Conservation (phyloP, 352 stramenopile species). For the Phytophthora ohioensis region DNA sequence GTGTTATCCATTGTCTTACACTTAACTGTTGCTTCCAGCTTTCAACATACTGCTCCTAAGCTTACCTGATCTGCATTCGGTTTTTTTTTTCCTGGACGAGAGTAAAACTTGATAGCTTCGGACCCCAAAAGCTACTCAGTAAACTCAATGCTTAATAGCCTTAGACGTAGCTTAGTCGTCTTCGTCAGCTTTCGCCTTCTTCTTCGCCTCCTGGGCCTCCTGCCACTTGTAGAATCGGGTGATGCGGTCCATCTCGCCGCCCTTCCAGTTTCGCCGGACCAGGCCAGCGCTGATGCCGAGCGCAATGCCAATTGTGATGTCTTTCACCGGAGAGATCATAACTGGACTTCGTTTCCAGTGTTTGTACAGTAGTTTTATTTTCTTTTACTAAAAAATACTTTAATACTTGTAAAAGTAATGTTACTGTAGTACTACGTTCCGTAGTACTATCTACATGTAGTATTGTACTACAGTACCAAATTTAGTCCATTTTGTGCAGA, state of each 20-base stretch:
- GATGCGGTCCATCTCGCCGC: conserved; percentile 72
- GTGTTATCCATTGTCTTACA: too few relatives aligned
- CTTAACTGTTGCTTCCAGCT: too few relatives aligned
- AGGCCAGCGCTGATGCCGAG: conserved; percentile 51
- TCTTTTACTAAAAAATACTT: too few relatives aligned
- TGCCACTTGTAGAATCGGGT: conserved; percentile 81
- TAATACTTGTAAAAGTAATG: too few relatives aligned
- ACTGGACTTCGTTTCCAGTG: neutral
- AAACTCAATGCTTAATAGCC: too few relatives aligned
- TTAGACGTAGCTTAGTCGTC: neutral
- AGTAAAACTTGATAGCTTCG: too few relatives aligned
- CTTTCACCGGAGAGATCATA: conserved; percentile 78
- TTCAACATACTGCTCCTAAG: too few relatives aligned
- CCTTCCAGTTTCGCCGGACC: conserved; percentile 68
- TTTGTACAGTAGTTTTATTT: neutral
- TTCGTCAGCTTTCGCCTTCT: conserved; percentile 6
- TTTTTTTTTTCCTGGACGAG: too few relatives aligned
- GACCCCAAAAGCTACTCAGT: neutral
- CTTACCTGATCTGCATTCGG: too few relatives aligned
- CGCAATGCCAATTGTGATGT: conserved; percentile 69
- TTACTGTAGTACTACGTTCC: too few relatives aligned
- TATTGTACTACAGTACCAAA: neutral
- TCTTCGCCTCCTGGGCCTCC: conserved; percentile 53
- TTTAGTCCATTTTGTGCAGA: too few relatives aligned
- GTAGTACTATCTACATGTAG: too few relatives aligned